Evolutionary conservation across 805 yeast genomes (phyloP), one percentile per base, ranked within the genome.

Genomic region (Candida nanaspora): DNA sequence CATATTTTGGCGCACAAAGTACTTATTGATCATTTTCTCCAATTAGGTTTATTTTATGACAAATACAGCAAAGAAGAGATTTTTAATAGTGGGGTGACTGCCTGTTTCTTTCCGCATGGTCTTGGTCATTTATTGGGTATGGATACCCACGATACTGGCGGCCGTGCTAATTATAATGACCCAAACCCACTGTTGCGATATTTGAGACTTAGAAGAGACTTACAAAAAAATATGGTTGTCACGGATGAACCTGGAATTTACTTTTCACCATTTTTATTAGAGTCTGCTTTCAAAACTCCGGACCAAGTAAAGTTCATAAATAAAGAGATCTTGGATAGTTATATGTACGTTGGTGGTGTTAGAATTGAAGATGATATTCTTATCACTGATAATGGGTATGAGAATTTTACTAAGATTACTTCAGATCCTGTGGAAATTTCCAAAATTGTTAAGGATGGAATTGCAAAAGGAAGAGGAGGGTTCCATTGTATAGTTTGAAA

Each of bases 121-220:
- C 67, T 93, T 42, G 98, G 98, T 13, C 98, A 91, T 57, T 68
- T 87, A 55, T 64, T 91, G 32, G 98, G 98, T 20, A 72, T 91
- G 82, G 96, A 91, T 57, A 88, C 96, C 3, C 98, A 93, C 61
- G 98, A 91, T 62, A 94, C 87, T 36, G 98, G 86, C 33, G 98
- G 98, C 1, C 56, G 71, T 46, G 79, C 98, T 14, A 80, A 91
- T 60, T 89, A 89, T 58, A 76, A 80, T 3, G 98, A 91, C 58
- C 74, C 84, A 8, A 80, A 93, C 58, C 84, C 85, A 22, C 70
- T 82, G 62, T 72, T 87, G 52, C 66, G 74, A 43, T 87, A 85
- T 57, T 72, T 91, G 55, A 80, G 98, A 57, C 63, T 93, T 41
- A 76, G 98, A 52, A 78, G 98, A 53, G 59, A 64, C 1, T 70